Evolutionary conservation across 1,284 basidiomycete species (phyloP).

Genomic region (Termitomyces sp.): DNA sequence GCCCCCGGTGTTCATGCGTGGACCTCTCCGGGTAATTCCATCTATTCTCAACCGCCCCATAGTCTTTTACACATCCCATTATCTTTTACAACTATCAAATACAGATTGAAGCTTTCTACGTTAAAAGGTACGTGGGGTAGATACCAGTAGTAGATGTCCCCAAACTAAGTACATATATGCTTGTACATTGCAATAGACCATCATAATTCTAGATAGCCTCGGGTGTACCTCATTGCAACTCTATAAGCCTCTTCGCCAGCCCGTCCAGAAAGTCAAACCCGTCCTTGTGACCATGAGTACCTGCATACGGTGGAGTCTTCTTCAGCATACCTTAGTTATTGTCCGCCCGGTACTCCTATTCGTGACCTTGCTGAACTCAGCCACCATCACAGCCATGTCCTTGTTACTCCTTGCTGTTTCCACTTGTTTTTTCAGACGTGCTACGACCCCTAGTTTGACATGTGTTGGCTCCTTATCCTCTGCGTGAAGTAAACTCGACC

Average conservation of each 20-base stretch:
- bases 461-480: conserved; percentile 38
- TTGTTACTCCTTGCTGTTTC: conserved; percentile 44
- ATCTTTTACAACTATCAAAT: not conserved
- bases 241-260: conserved; percentile 46
- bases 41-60: too few relatives aligned
- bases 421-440: conserved; percentile 51
- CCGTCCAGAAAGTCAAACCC: conserved; percentile 66
- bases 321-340: conserved; percentile 51
- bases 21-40: too few relatives aligned
- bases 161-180: not conserved
- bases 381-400: conserved; percentile 55
- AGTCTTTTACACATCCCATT: too few relatives aligned
- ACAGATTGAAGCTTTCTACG: not conserved
- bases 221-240: conserved; percentile 21
- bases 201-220: not conserved
- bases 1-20: too few relatives aligned
- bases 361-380: conserved; percentile 62
- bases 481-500: conserved; percentile 25
- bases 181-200: not conserved
- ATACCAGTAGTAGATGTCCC: conserved; percentile 5
- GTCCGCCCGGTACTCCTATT: conserved; percentile 61
- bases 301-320: not conserved
- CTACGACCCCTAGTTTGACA: conserved; percentile 55
- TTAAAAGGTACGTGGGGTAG: conserved; percentile 6
- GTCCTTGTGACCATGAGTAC: conserved; percentile 35